phyloP scores from a whole-genome alignment of 495 filamentous ascomycete species.

The Hypoxylon lienhwacheense region DNA sequence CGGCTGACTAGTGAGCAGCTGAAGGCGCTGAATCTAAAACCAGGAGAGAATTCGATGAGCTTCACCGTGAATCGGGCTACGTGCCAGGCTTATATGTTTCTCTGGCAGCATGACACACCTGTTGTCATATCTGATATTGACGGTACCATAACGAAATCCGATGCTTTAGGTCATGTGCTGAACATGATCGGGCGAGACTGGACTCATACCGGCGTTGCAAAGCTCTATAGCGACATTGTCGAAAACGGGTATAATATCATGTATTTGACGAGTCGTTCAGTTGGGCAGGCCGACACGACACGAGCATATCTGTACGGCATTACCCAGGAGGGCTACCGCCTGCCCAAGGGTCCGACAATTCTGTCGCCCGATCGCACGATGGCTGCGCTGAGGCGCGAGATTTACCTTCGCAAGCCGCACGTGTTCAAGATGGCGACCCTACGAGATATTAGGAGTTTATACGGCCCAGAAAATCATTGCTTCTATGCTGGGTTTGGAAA shows the following conservation, averaged over 20 bases:
- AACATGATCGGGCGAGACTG: slow-evolving; percentile 98
- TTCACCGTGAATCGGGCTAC: slow-evolving; percentile 96
- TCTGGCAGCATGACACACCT: slow-evolving; percentile 85
- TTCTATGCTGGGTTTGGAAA: slow-evolving; percentile 99
- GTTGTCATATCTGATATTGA: slow-evolving; percentile 99
- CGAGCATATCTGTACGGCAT: slow-evolving; percentile 89
- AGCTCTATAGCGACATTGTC: slow-evolving; percentile 93
- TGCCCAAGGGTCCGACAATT: slow-evolving; percentile 91
- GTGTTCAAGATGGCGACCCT: slow-evolving; percentile 99
- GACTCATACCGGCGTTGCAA: slow-evolving; percentile 96
- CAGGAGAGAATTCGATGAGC: slow-evolving; percentile 85
- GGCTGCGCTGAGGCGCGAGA: slow-evolving; percentile 88
- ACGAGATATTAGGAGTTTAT: slow-evolving; percentile 87
- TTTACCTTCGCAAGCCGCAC: slow-evolving; percentile 95
- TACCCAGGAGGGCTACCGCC: slow-evolving; percentile 77
- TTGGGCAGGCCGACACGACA: slow-evolving; percentile 91
- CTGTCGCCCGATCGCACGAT: slow-evolving; percentile 94
- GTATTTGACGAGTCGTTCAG: slow-evolving; percentile 92
- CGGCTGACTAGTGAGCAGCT: slow-evolving; percentile 96
- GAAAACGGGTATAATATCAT: slow-evolving; percentile 98
- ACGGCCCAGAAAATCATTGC: slow-evolving; percentile 73
- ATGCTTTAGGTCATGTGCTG: slow-evolving; percentile 94
- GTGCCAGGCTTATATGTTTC: slow-evolving; percentile 87
- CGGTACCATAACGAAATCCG: slow-evolving; percentile 98
- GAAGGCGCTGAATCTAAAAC: slow-evolving; percentile 79